Percentiles rank a stretch among this genome's conserved stretches.
Evolutionary conservation across 2,329 filamentous ascomycete genomes (phyloP).

Genomic region (Cercospora brassicicola): DNA sequence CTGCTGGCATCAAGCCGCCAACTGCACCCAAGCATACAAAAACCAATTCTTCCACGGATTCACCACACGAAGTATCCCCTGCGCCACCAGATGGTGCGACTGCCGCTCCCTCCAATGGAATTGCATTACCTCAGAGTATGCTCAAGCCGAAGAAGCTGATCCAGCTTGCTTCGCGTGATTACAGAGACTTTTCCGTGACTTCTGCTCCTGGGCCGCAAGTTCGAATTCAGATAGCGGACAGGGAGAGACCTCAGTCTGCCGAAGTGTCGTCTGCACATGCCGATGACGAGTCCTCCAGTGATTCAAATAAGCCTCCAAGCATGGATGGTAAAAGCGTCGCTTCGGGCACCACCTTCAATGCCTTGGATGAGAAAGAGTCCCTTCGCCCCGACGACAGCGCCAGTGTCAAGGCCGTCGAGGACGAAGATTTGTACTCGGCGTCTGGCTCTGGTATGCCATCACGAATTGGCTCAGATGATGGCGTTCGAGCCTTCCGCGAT

Average conservation of each 20-base stretch:
- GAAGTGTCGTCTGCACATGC: constrained; percentile 21
- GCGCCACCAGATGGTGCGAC: constrained; percentile 26
- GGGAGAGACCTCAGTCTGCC: constrained; percentile 19
- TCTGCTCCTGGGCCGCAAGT: constrained; percentile 24
- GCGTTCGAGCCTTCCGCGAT: constrained; percentile 57
- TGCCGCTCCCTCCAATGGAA: constrained; percentile 16
- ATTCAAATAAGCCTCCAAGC: constrained; percentile 79
- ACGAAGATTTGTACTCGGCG: constrained; percentile 81
- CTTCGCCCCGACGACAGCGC: constrained; percentile 92
- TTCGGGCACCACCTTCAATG: constrained; percentile 82
- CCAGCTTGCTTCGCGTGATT: constrained; percentile 22
- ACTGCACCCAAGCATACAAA: constrained; percentile 26
- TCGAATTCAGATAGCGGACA: constrained; percentile 31
- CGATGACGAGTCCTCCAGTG: constrained; percentile 55
- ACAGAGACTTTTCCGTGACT: constrained; percentile 17
- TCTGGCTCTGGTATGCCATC: constrained; percentile 75
- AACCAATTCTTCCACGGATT: constrained; percentile 15
- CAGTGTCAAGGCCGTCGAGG: constrained; percentile 85
- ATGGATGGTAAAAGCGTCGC: constrained; percentile 92
- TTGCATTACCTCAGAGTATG: constrained; percentile 8
- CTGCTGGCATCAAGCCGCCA: constrained; percentile 35
- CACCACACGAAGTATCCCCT: constrained; percentile 26
- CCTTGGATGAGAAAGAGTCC: constrained; percentile 95
- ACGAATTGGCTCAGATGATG: constrained; percentile 78
- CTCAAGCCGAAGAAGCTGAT: constrained; percentile 29